Percentiles rank a stretch among this genome's conserved stretches.
phyloP scores from a whole-genome alignment of 176 grass and related monocot species.

The Poa annua region DNA sequence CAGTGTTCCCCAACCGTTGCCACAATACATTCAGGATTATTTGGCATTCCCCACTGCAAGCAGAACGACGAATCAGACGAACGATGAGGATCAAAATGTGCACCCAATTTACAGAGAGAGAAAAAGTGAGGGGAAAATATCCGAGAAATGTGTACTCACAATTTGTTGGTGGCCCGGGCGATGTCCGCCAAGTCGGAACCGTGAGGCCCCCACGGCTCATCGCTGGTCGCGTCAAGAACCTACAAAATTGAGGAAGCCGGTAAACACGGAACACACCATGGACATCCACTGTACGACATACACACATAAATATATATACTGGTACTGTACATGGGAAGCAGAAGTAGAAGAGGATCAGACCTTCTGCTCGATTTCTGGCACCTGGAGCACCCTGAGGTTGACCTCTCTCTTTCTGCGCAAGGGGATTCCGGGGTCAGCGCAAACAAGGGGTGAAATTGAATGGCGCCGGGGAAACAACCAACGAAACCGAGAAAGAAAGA shows the following conservation, averaged over 20 bases:
- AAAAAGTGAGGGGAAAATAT: not conserved
- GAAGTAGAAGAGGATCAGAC: constrained; percentile 34
- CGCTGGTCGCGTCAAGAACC: constrained; percentile 84
- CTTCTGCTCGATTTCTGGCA: constrained; percentile 94
- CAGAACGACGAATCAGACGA: not conserved
- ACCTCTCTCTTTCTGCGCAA: constrained; percentile 79
- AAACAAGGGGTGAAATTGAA: not conserved
- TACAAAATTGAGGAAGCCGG: constrained; percentile 11
- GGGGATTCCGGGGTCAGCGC: not conserved
- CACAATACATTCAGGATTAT: constrained; percentile 69
- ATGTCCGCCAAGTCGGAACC: constrained; percentile 72
- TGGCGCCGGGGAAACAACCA: not conserved
- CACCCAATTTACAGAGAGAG: constrained; percentile 1
- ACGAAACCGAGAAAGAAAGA: not conserved
- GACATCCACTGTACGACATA: not conserved
- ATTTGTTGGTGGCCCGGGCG: constrained; percentile 63
- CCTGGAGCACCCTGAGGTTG: constrained; percentile 83
- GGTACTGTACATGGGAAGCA: not conserved
- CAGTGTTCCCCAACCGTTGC: constrained; percentile 59
- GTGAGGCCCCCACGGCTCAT: constrained; percentile 84
- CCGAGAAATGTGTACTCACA: constrained; percentile 30
- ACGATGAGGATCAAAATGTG: not conserved
- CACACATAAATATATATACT: no score
- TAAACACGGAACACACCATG: not conserved
- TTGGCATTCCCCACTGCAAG: constrained; percentile 58